These are phyloP conservation scores for Garcia nutans DNA, from an alignment of 345 rosid species.

Conservation along the genomic window DNA sequence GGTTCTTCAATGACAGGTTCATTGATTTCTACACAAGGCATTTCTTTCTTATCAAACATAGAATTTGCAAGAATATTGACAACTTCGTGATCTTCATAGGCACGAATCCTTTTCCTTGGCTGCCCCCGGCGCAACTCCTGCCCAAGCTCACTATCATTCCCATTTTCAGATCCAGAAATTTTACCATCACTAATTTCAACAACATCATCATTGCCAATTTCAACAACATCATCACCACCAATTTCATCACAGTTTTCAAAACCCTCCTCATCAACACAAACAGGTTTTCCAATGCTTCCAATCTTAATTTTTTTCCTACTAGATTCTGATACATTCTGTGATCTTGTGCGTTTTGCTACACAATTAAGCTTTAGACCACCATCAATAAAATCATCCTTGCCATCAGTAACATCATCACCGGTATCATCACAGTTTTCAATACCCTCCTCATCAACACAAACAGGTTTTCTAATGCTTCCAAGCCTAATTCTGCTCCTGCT, in stretches of 20 bases:
- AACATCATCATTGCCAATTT: not conserved
- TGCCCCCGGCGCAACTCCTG: not conserved
- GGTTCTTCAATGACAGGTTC: not conserved
- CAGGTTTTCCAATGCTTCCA: not conserved
- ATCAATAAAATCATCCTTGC: not conserved
- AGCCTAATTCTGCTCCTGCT: constrained; percentile 1
- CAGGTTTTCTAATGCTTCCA: not conserved
- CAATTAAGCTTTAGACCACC: not conserved
- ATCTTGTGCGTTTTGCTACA: not conserved
- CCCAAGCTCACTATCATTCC: not conserved
- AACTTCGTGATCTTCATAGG: constrained; percentile 14
- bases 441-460: not conserved
- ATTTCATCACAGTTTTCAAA: not conserved
- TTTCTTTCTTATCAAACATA: constrained; percentile 17
- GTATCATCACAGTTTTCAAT: not conserved
- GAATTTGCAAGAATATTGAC: constrained; percentile 28
- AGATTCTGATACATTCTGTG: not conserved
- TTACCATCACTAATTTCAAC: not conserved
- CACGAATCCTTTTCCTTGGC: not conserved
- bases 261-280: not conserved
- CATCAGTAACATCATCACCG: not conserved
- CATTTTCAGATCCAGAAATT: not conserved
- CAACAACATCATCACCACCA: not conserved
- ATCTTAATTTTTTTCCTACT: not conserved
- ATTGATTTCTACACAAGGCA: constrained; percentile 5